Evolutionary conservation across 208 protist species (phyloP).

Genomic region (Leishmania lainsoni): DNA sequence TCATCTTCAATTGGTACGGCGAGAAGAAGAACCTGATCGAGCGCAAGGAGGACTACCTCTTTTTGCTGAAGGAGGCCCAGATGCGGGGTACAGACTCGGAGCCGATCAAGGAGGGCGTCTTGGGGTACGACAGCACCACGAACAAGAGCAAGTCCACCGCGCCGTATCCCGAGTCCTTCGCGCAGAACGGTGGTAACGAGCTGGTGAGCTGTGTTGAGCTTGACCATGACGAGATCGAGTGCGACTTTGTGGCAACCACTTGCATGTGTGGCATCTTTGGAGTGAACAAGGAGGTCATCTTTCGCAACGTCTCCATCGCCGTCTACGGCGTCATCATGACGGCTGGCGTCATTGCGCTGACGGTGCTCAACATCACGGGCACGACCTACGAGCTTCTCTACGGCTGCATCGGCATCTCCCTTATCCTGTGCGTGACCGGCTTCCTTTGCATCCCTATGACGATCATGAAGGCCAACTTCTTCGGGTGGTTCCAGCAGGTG

Average conservation of each 20-base stretch:
- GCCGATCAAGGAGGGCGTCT: constrained; percentile 7
- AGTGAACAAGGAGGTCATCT: constrained; percentile 42
- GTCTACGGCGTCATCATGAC: constrained; percentile 49
- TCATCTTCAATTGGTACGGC: constrained; percentile 64
- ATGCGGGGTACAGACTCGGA: constrained; percentile 8
- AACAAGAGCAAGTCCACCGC: neutral
- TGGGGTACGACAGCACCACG: neutral
- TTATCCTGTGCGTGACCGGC: constrained; percentile 33
- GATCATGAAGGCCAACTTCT: constrained; percentile 60
- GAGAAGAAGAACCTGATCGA: constrained; percentile 59
- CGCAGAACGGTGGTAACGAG: neutral
- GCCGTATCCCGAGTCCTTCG: constrained; percentile 4
- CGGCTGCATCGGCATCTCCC: constrained; percentile 31
- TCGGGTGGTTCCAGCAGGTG: constrained; percentile 35
- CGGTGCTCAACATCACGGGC: constrained; percentile 41
- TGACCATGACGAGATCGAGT: neutral
- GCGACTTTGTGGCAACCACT: neutral
- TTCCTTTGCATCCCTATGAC: constrained; percentile 51
- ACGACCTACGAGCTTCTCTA: constrained; percentile 38
- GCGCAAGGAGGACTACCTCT: constrained; percentile 42
- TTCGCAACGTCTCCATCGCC: constrained; percentile 26
- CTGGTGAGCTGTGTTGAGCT: neutral
- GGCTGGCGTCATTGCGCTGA: constrained; percentile 31
- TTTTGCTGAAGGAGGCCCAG: constrained; percentile 30
- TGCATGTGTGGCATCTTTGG: constrained; percentile 33